phyloP scores from a whole-genome alignment of 495 filamentous ascomycete genomes.

The Astrothelium subdiscretum region DNA sequence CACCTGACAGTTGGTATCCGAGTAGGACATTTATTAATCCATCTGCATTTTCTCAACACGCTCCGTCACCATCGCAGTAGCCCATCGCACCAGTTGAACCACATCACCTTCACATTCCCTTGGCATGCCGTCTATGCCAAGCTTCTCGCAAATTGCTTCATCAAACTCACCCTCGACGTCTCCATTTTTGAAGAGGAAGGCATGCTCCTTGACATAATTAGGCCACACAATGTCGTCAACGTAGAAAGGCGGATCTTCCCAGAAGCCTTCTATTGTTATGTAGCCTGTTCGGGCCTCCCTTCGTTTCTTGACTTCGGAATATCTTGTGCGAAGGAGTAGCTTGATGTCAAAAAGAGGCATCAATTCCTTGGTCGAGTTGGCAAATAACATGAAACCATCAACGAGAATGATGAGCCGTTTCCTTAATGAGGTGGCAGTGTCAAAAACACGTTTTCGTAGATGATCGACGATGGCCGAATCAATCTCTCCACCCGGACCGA shows the following conservation, averaged over 20 bases:
- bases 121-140: slow-evolving; percentile 35
- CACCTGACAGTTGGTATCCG: neutral
- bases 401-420: slow-evolving; percentile 28
- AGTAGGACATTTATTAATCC: neutral
- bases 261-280: slow-evolving; percentile 79
- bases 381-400: slow-evolving; percentile 80
- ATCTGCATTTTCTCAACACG: neutral
- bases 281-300: slow-evolving; percentile 70
- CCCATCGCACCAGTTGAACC: neutral
- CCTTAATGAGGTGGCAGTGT: slow-evolving; percentile 31
- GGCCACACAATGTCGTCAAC: slow-evolving; percentile 95
- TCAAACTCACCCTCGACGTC: slow-evolving; percentile 47
- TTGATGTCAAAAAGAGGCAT: slow-evolving; percentile 54
- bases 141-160: slow-evolving; percentile 29
- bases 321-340: slow-evolving; percentile 59
- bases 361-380: slow-evolving; percentile 27
- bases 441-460: slow-evolving; percentile 15
- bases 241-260: slow-evolving; percentile 87
- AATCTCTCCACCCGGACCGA: slow-evolving; percentile 38
- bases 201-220: slow-evolving; percentile 70
- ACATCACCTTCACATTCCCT: neutral
- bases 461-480: slow-evolving; percentile 15
- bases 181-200: slow-evolving; percentile 56
- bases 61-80: neutral
- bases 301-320: slow-evolving; percentile 47